phyloP scores from a whole-genome alignment of 768 basidiomycete genomes.

The Naematelia aurantialba region DNA sequence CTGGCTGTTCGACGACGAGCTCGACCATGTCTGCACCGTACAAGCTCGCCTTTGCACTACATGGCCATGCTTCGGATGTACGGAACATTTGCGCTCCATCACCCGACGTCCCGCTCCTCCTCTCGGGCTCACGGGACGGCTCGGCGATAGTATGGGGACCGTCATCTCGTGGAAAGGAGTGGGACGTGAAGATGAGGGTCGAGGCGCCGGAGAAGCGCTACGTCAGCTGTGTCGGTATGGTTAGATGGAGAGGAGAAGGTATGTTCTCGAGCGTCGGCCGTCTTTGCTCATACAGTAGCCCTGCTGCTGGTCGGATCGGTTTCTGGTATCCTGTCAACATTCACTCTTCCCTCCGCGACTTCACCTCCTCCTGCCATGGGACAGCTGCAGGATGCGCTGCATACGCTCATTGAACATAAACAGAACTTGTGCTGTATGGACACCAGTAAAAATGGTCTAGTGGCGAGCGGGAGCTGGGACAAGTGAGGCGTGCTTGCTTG shows the following conservation, averaged over 20 bases:
- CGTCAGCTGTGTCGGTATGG: conserved; percentile 76
- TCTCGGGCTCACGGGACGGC: conserved; percentile 88
- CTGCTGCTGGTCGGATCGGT: conserved; percentile 84
- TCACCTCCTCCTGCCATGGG: conserved; percentile 58
- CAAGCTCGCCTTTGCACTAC: conserved; percentile 66
- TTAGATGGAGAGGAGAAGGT: conserved; percentile 58
- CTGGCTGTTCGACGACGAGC: not conserved
- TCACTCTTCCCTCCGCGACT: conserved; percentile 42
- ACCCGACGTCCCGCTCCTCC: conserved; percentile 61
- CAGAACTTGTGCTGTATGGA: conserved; percentile 86
- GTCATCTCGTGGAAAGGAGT: conserved; percentile 54
- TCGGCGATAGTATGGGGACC: conserved; percentile 78
- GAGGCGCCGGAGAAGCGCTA: conserved; percentile 57
- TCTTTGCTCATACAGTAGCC: conserved; percentile 55
- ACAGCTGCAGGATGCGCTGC: conserved; percentile 66
- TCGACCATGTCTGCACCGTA: conserved; percentile 30
- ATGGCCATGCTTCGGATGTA: conserved; percentile 71
- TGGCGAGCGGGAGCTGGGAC: conserved; percentile 97
- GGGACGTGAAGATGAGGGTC: conserved; percentile 52
- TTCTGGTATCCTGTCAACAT: conserved; percentile 82
- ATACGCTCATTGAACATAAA: conserved; percentile 79
- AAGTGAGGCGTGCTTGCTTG: conserved; percentile 56
- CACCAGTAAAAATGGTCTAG: conserved; percentile 63
- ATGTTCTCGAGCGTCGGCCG: conserved; percentile 1
- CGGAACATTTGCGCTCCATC: conserved; percentile 74